Evolutionary conservation across 73 alveolate species (phyloP).

Genomic region (Tetrahymena malaccensis): DNA sequence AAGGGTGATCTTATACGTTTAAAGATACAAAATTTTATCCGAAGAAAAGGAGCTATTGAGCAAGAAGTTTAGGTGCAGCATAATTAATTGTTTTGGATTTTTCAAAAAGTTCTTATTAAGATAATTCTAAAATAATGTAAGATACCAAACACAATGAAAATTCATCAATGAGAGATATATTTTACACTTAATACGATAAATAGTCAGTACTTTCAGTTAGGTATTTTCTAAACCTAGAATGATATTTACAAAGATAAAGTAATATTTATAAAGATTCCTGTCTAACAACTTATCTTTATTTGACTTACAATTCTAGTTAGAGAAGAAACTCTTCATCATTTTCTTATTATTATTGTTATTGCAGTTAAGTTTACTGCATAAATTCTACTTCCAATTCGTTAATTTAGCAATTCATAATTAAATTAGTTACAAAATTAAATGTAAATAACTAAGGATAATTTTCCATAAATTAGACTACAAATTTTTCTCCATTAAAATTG

Average conservation of each 20-base stretch:
- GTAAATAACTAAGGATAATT: background rate
- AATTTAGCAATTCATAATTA: background rate
- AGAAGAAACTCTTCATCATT: background rate
- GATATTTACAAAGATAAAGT: background rate
- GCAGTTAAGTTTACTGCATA: background rate
- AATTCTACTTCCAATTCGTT: background rate
- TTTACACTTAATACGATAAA: background rate
- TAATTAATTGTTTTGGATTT: background rate
- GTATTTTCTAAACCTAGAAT: background rate
- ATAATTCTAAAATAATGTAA: background rate
- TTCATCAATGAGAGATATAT: background rate
- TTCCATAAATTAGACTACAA: background rate
- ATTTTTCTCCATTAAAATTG: background rate
- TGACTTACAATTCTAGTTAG: background rate
- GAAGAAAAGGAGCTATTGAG: background rate
- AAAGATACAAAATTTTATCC: background rate
- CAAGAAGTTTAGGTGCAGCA: background rate
- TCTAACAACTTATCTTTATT: background rate
- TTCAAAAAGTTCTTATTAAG: background rate
- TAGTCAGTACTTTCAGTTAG: background rate
- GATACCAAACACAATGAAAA: background rate
- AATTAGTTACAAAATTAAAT: background rate
- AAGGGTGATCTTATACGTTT: background rate
- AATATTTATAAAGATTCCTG: background rate
- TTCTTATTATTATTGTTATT: background rate